Percentiles rank a stretch among this genome's conserved stretches.
phyloP scores from a whole-genome alignment of 176 grass and related monocot genomes.

The Bolboschoenus planiculmis region DNA sequence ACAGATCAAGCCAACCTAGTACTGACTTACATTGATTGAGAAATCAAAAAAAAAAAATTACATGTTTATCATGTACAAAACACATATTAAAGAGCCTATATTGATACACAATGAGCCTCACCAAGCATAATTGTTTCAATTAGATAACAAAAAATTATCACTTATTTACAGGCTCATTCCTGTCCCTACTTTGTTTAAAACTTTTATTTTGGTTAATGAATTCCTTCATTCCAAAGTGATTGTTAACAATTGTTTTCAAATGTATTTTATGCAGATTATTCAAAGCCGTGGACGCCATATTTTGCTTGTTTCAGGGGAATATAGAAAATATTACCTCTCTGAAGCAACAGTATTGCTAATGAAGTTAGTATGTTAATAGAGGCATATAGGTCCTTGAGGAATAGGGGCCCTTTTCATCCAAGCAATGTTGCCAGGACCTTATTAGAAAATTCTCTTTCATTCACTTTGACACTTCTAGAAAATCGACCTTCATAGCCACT shows the following conservation, averaged over 20 bases:
- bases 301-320: slow-evolving; percentile 79
- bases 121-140: neutral
- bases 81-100: neutral
- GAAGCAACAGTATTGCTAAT: slow-evolving; percentile 82
- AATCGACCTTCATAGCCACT: too few relatives aligned
- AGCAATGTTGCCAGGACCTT: slow-evolving; percentile 93
- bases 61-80: neutral
- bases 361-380: slow-evolving; percentile 82
- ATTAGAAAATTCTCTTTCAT: neutral
- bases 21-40: neutral
- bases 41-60: neutral
- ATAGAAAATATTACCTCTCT: slow-evolving; percentile 74
- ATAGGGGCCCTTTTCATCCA: slow-evolving; percentile 70
- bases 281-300: slow-evolving; percentile 67
- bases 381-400: slow-evolving; percentile 82
- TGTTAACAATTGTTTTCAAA: neutral
- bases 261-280: slow-evolving; percentile 48
- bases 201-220: neutral
- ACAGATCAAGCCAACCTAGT: neutral
- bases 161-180: neutral
- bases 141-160: neutral
- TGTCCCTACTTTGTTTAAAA: neutral
- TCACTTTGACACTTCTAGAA: too few relatives aligned
- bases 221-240: neutral
- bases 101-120: neutral